Evolutionary conservation across 2,329 filamentous ascomycete genomes (phyloP).

Genomic region (Trichoderma cornu-damae): DNA sequence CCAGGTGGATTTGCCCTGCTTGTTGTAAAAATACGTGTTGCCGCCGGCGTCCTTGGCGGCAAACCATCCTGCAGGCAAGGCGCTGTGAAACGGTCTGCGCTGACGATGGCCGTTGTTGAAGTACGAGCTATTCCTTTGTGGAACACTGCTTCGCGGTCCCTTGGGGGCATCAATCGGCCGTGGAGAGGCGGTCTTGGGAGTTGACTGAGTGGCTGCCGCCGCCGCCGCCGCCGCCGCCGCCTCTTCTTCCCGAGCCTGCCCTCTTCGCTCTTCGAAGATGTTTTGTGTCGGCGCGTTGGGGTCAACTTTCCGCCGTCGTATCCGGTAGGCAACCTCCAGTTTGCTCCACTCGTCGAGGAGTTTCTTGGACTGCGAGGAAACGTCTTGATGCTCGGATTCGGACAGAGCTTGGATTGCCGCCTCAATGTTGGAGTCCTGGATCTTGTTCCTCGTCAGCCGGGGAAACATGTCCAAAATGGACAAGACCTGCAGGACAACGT

Average conservation of each 20-base stretch:
- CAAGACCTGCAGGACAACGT: slow-evolving; percentile 82
- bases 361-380: slow-evolving; percentile 63
- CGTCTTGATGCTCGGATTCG: slow-evolving; percentile 65
- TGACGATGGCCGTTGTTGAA: slow-evolving; percentile 40
- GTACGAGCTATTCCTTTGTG: slow-evolving; percentile 49
- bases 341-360: slow-evolving; percentile 84
- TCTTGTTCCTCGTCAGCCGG: slow-evolving; percentile 91
- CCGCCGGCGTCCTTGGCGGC: slow-evolving; percentile 65
- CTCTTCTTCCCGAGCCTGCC: slow-evolving; percentile 41
- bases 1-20: slow-evolving; percentile 75
- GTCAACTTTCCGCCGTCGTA: slow-evolving; percentile 82
- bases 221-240: slow-evolving; percentile 6
- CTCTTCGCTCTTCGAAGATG: slow-evolving; percentile 59
- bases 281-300: slow-evolving; percentile 55
- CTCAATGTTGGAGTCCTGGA: slow-evolving; percentile 93
- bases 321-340: slow-evolving; percentile 84
- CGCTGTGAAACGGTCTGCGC: slow-evolving; percentile 50
- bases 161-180: slow-evolving; percentile 51
- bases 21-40: slow-evolving; percentile 79
- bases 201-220: slow-evolving; percentile 25
- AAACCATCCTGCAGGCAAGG: slow-evolving; percentile 82
- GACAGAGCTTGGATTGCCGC: slow-evolving; percentile 66
- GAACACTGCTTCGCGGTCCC: slow-evolving; percentile 55
- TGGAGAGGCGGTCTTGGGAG: slow-evolving; percentile 39
- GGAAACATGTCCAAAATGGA: slow-evolving; percentile 86